Evolutionary conservation across 306 rosid genomes (phyloP).

Genomic region (Canavalia gladiata): DNA sequence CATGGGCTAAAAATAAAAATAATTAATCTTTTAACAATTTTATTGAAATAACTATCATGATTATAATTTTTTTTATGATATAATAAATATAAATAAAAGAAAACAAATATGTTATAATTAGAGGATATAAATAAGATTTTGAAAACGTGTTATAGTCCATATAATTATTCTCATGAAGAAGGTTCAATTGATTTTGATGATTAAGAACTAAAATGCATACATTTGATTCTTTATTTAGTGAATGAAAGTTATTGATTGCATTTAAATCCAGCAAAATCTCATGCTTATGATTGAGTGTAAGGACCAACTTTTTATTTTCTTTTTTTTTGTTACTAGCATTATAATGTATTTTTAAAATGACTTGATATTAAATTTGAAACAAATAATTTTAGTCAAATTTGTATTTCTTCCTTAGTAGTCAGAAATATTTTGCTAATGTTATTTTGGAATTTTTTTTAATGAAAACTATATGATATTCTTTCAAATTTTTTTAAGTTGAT

Average conservation of each 20-base stretch:
- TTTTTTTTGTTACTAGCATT: background rate
- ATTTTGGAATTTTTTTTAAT: background rate
- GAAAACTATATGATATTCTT: background rate
- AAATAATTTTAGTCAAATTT: background rate
- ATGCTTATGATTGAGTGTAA: background rate
- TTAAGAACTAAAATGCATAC: background rate
- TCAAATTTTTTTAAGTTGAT: background rate
- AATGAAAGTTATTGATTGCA: background rate
- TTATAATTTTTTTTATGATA: background rate
- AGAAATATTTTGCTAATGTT: background rate
- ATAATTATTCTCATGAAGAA: background rate
- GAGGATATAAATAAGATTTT: background rate
- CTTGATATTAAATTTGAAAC: background rate
- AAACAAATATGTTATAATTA: background rate
- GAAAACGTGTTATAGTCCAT: background rate
- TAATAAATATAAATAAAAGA: background rate
- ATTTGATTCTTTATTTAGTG: background rate
- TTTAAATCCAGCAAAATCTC: background rate
- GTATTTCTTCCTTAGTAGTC: background rate
- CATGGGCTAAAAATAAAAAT: background rate
- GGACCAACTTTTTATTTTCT: background rate
- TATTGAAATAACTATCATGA: background rate
- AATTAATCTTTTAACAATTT: background rate
- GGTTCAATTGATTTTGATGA: background rate
- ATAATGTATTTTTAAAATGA: background rate